These are phyloP conservation scores for Suillus cothurnatus DNA, from an alignment of 768 basidiomycete species.

Conservation along the genomic window DNA sequence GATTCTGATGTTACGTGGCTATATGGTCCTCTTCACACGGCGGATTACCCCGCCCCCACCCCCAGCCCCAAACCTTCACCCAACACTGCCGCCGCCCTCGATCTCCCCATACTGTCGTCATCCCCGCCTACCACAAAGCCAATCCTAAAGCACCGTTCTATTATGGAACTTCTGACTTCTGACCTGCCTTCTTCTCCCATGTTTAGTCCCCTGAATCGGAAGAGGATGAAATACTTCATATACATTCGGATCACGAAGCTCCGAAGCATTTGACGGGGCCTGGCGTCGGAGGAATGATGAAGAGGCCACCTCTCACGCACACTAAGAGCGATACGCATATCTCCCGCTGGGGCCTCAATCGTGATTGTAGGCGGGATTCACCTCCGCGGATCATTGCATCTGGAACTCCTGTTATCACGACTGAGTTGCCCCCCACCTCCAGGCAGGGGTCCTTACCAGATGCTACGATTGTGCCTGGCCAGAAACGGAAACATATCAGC, in stretches of 20 bases:
- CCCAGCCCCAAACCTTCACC: slow-evolving; percentile 52
- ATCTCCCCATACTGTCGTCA: slow-evolving; percentile 40
- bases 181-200: slow-evolving; percentile 65
- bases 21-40: slow-evolving; percentile 95
- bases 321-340: slow-evolving; percentile 92
- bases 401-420: slow-evolving; percentile 12
- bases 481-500: slow-evolving; percentile 86
- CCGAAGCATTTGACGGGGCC: background rate
- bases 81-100: slow-evolving; percentile 37
- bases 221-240: slow-evolving; percentile 35
- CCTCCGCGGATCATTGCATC: slow-evolving; percentile 58
- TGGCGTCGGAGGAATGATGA: slow-evolving; percentile 1
- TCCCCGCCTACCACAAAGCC: slow-evolving; percentile 59
- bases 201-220: slow-evolving; percentile 64
- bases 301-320: slow-evolving; percentile 66
- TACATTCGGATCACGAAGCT: slow-evolving; percentile 26
- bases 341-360: slow-evolving; percentile 50
- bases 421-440: slow-evolving; percentile 13
- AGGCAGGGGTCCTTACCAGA: slow-evolving; percentile 21
- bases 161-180: slow-evolving; percentile 84
- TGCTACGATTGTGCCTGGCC: slow-evolving; percentile 19
- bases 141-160: slow-evolving; percentile 94
- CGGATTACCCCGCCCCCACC: slow-evolving; percentile 80
- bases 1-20: slow-evolving; percentile 99
- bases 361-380: slow-evolving; percentile 58